Evolutionary conservation across 2,329 filamentous ascomycete genomes (phyloP), one percentile per base, ranked within the genome.

Genomic region (Cladosporium velox): DNA sequence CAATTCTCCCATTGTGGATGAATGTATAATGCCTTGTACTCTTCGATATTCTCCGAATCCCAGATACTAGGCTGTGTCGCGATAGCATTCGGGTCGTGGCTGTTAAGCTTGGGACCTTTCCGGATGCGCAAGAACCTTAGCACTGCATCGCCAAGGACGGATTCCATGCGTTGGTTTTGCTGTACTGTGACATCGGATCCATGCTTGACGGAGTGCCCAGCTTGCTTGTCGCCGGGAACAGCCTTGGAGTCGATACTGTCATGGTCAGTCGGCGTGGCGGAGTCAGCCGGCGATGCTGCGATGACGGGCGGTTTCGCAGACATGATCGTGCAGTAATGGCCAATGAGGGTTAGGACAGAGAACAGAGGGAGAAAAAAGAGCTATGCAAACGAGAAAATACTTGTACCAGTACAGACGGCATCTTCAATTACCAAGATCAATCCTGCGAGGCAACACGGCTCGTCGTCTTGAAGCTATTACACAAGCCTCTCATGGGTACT

Each of bases 41-140:
- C 41, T 47, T 47, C 41, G 41, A 21, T 47, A 5, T 47, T 47
- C 3, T 47, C 41, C n/a, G 41, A 47, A 12, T 60, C 58, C 58
- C 58, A 60, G 58, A 60, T 47, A 21, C 38, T 60, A 1, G 58
- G 14, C 2, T 49, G 58, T 3, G 58, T 60, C 21, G 58, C 58
- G 26, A 60, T 60, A 18, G 34, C 55, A 38, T 59, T 24, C 11
- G 55, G 55, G n/a, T 58, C 54, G 12, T 60, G 58, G 18, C 26
- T 26, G 24, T n/a, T 49, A 11, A 21, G 41, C 38, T 60, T 49
- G 6, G 35, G 58, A 2, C 58, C 58, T 21, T 60, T 60, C 8
- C 58, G 58, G 35, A 60, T 32, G 10, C 58, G 24, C 7, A 60
- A 15, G 21, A 60, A 47, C 7, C 58, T 21, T 11, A 60, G 58